These are phyloP conservation scores for Mikania micrantha DNA, from an alignment of 129 eudicot genomes.

Conservation along the genomic window DNA sequence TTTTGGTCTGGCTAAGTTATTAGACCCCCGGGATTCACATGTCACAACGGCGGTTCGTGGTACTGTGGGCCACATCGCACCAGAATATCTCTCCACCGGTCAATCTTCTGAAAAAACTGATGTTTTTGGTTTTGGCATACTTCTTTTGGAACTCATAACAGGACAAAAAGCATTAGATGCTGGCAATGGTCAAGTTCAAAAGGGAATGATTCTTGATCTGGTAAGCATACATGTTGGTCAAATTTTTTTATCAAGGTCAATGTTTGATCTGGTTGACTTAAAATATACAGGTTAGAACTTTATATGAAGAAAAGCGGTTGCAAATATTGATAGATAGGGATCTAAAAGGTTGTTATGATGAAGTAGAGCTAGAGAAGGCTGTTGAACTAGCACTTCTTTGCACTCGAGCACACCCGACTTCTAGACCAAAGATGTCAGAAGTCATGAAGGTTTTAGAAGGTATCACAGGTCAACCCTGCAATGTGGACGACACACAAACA, in stretches of 20 bases:
- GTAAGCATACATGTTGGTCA: conserved; percentile 27
- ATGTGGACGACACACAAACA: conserved; percentile 38
- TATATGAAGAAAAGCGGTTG: conserved; percentile 56
- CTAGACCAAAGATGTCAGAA: conserved; percentile 81
- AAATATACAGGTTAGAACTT: conserved; percentile 52
- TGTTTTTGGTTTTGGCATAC: conserved; percentile 92
- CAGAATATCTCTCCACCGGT: conserved; percentile 95
- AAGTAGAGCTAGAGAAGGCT: conserved; percentile 51
- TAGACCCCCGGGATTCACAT: conserved; percentile 83
- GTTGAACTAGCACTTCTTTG: conserved; percentile 68
- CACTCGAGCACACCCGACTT: conserved; percentile 53
- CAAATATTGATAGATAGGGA: conserved; percentile 69
- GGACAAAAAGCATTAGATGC: conserved; percentile 82
- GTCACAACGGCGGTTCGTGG: conserved; percentile 98
- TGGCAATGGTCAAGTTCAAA: conserved; percentile 75
- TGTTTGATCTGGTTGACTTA: conserved; percentile 8
- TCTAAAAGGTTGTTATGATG: conserved; percentile 54
- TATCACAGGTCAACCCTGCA: conserved; percentile 38
- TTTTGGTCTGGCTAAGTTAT: conserved; percentile 97
- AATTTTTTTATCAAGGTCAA: conserved; percentile 10
- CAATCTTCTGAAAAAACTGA: conserved; percentile 97
- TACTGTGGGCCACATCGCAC: conserved; percentile 93
- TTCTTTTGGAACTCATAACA: conserved; percentile 81
- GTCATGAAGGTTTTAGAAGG: conserved; percentile 70
- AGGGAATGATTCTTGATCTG: conserved; percentile 90